Conservation (phyloP, 2,329 filamentous ascomycete genomes). For the Pseudogymnoascus sp. region DNA sequence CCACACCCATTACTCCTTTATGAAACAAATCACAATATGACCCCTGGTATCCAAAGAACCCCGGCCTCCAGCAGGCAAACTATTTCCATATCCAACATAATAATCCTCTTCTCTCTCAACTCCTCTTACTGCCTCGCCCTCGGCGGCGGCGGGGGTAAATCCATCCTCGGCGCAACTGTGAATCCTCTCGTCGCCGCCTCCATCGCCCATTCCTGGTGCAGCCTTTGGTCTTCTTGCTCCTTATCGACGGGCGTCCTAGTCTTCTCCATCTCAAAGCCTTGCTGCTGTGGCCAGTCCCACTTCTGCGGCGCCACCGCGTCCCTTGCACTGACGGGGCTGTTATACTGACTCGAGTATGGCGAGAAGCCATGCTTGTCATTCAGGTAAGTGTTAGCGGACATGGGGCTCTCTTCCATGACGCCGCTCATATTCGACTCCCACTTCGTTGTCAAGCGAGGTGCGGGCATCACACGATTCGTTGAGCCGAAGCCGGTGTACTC, state of each 20-base stretch:
- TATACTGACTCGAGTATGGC: slow-evolving; percentile 53
- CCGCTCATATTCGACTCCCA: slow-evolving; percentile 3
- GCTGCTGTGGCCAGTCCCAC: slow-evolving; percentile 17
- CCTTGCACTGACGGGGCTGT: slow-evolving; percentile 40
- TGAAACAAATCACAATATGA: slow-evolving; percentile 2
- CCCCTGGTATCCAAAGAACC: neutral
- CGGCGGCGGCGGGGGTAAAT: neutral
- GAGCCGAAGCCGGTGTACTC: slow-evolving; percentile 20
- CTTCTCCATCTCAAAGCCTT: slow-evolving; percentile 11
- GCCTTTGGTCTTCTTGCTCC: slow-evolving; percentile 2
- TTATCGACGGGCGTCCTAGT: neutral
- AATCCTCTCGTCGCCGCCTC: slow-evolving; percentile 10
- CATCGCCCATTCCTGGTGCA: slow-evolving; percentile 6
- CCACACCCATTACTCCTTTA: slow-evolving; percentile 1
- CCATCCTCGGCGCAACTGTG: slow-evolving; percentile 6
- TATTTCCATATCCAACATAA: neutral
- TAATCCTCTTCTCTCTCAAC: neutral
- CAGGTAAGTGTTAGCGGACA: slow-evolving; percentile 31
- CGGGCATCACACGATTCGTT: slow-evolving; percentile 31
- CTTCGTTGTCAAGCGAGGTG: slow-evolving; percentile 15
- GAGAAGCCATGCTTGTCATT: slow-evolving; percentile 43
- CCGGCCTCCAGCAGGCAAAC: neutral
- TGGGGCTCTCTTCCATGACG: slow-evolving; percentile 20
- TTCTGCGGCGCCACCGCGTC: slow-evolving; percentile 15
- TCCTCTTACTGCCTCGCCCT: neutral